Percentiles rank a stretch among this genome's conserved stretches.
These are phyloP conservation scores for Podospora fimiseda DNA, from an alignment of 495 filamentous ascomycete species.

Conservation along the genomic window DNA sequence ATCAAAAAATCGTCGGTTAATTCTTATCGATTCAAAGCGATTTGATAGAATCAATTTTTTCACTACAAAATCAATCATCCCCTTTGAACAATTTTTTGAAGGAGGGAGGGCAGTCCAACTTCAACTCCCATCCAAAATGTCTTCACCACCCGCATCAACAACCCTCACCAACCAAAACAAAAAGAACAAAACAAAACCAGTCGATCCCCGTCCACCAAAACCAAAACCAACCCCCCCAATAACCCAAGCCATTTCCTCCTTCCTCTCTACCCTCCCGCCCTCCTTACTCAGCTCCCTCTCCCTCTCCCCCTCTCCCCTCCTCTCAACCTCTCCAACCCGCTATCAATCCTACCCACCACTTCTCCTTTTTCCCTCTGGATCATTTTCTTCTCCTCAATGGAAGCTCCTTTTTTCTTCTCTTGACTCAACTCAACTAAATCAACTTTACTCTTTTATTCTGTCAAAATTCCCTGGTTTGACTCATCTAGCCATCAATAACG, in stretches of 20 bases:
- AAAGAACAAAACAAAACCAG: conserved; percentile 11
- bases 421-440: conserved; percentile 1
- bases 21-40: too few relatives aligned
- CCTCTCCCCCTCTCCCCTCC: neutral
- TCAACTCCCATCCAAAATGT: neutral
- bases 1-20: too few relatives aligned
- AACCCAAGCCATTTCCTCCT: conserved; percentile 22
- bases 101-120: too few relatives aligned
- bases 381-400: conserved; percentile 52
- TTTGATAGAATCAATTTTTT: too few relatives aligned
- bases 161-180: neutral
- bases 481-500: conserved; percentile 67
- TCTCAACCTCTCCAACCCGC: conserved; percentile 47
- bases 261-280: conserved; percentile 17
- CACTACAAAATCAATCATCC: too few relatives aligned
- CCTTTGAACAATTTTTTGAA: too few relatives aligned
- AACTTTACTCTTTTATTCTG: conserved; percentile 42
- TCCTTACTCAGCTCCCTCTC: neutral
- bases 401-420: conserved; percentile 45
- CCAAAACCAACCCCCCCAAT: conserved; percentile 24
- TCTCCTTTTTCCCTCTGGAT: conserved; percentile 57
- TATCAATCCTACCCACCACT: conserved; percentile 68
- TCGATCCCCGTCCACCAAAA: conserved; percentile 12
- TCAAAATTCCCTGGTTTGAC: conserved; percentile 52
- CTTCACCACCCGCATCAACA: neutral